These are phyloP conservation scores for Cryphonectria radicalis DNA, from an alignment of 2,329 filamentous ascomycete species.

Conservation along the genomic window DNA sequence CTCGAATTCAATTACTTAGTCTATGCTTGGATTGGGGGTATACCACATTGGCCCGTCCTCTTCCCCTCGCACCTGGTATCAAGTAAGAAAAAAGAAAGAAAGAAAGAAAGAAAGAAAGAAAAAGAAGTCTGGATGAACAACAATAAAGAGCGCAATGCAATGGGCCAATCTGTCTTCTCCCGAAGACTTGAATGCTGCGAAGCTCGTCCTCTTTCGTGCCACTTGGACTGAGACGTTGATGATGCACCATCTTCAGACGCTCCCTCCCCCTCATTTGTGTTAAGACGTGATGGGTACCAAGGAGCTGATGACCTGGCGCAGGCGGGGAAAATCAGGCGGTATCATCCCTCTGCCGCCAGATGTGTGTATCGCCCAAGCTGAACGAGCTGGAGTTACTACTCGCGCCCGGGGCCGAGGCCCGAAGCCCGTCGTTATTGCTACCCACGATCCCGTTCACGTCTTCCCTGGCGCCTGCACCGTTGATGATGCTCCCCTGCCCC, in stretches of 20 bases:
- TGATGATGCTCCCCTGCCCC: conserved; percentile 23
- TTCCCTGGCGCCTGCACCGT: background rate
- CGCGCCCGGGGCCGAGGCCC: conserved; percentile 31
- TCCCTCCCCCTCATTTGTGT: background rate
- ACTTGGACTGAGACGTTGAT: too few species aligned
- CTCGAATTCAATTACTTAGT: background rate
- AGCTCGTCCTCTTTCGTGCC: too few species aligned
- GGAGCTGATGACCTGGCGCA: background rate
- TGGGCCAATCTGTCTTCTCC: too few species aligned
- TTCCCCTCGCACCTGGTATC: too few species aligned
- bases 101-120: too few species aligned
- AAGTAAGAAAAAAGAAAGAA: too few species aligned
- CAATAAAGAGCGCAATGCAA: too few species aligned
- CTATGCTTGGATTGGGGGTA: background rate
- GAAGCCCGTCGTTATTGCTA: background rate
- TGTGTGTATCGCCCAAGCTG: conserved; percentile 55
- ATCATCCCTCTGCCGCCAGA: conserved; percentile 46
- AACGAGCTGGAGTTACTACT: conserved; percentile 49
- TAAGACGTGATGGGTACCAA: background rate
- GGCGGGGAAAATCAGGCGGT: background rate
- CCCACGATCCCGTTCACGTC: conserved; percentile 2
- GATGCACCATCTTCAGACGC: too few species aligned
- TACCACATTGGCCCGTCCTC: background rate
- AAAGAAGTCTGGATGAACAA: too few species aligned
- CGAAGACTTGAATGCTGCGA: too few species aligned